Evolutionary conservation across 176 grass and related monocot species (phyloP), one percentile per base, ranked within the genome.

Genomic region (Carex scoparia): DNA sequence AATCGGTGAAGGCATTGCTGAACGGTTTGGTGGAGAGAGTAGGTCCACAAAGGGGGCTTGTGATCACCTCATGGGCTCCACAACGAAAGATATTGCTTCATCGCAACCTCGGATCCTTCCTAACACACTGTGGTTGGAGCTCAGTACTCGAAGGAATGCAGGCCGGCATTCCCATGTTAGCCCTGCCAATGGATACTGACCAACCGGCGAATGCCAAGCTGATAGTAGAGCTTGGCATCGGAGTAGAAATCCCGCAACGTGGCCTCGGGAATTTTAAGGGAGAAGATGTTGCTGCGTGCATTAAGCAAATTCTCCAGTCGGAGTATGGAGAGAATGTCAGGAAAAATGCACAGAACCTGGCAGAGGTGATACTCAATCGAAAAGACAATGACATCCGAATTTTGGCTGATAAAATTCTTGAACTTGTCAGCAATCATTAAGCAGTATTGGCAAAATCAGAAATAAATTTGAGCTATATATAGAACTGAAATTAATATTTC

Each of bases 61-160:
- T 97, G 40, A 31, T 90, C 53, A 85, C 92, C 16, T 84, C 89
- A 49, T 97, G 94, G 92, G 91, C 82, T 7, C 90, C 91, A 37
- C 94, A 97, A 87, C 80, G 91, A 18, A 85, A 74, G 12, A 49
- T 94, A 44, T 84, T 97, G 32, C 33, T 40, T 6, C 92, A 92
- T 72, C 38, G 0, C 0, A 71, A 80, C 16, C 87, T 91, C 37
- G 88, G 90, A 37, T 84, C 73, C n/a, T 97, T 97, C 68, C 40
- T 97, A 67, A 92, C 88, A 11, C 94, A 97, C 87, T 94, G 90
- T 85, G 94, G 94, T 12, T 97, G 94, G 94, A 97, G 90, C 90
- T 97, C 94, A 0, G 88, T 92, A 49, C 1, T 92, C 61, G 94
- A 94, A 73, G 84, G 90, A 0, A 71, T 97, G 83, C 33, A 83